phyloP scores from a whole-genome alignment of 2,329 filamentous ascomycete species.

The Tympanopsis confertula region DNA sequence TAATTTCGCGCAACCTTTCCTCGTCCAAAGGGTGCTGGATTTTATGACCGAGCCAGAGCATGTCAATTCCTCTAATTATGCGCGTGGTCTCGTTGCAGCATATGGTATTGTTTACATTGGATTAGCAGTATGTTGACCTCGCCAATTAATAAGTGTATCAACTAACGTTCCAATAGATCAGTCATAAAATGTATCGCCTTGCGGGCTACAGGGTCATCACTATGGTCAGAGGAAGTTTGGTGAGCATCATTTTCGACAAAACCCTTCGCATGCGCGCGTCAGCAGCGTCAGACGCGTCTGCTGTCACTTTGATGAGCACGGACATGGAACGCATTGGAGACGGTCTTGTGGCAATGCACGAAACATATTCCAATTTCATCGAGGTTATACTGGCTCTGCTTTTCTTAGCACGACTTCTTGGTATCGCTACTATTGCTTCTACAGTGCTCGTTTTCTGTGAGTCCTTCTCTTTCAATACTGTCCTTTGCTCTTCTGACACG shows the following conservation, averaged over 20 bases:
- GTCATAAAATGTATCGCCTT: slow-evolving; percentile 10
- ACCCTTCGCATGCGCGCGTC: slow-evolving; percentile 6
- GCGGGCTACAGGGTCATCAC: slow-evolving; percentile 9
- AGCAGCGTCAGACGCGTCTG: slow-evolving; percentile 7
- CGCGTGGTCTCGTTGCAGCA: slow-evolving; percentile 15
- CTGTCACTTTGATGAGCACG: slow-evolving; percentile 13
- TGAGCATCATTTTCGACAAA: slow-evolving; percentile 13
- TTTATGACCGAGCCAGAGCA: slow-evolving; percentile 8
- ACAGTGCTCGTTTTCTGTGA: no score
- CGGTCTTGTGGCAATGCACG: slow-evolving; percentile 8
- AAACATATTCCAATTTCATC: slow-evolving; percentile 10
- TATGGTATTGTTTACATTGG: slow-evolving; percentile 12
- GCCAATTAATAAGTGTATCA: background rate
- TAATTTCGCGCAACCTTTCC: slow-evolving; percentile 13
- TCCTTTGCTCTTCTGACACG: slow-evolving; percentile 2
- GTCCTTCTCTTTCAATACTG: no score
- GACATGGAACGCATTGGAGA: slow-evolving; percentile 13
- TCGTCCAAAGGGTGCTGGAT: slow-evolving; percentile 10
- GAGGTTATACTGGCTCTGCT: slow-evolving; percentile 14
- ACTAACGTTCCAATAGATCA: background rate
- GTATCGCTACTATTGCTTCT: no score
- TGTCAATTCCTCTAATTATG: slow-evolving; percentile 8
- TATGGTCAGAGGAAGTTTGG: slow-evolving; percentile 13
- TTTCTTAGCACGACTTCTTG: slow-evolving; percentile 8
- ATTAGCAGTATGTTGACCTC: slow-evolving; percentile 8